Percentiles rank a stretch among this genome's conserved stretches.
phyloP scores from a whole-genome alignment of 73 alveolate species.

The Paramecium biaurelia region DNA sequence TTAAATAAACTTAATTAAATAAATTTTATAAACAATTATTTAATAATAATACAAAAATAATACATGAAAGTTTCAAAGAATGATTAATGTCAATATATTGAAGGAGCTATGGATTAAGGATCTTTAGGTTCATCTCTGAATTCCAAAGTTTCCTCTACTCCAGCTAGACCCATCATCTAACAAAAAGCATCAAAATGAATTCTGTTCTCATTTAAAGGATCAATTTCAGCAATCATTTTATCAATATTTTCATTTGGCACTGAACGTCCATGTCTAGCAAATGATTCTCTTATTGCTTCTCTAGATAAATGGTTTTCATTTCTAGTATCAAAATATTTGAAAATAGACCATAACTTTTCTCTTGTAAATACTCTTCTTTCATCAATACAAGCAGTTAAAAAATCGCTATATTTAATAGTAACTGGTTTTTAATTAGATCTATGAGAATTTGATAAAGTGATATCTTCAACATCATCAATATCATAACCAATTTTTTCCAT shows the following conservation, averaged over 20 bases:
- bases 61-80: background rate
- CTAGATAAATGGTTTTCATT: constrained; percentile 56
- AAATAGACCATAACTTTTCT: constrained; percentile 64
- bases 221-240: constrained; percentile 62
- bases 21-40: background rate
- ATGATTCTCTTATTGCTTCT: constrained; percentile 61
- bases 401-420: background rate
- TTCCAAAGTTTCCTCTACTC: background rate
- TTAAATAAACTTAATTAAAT: background rate
- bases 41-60: background rate
- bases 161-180: constrained; percentile 36
- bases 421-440: background rate
- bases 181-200: constrained; percentile 60
- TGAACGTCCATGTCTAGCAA: constrained; percentile 55
- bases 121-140: background rate
- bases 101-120: background rate
- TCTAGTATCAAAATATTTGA: constrained; percentile 63
- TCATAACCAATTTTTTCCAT: background rate
- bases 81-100: background rate
- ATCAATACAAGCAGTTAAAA: constrained; percentile 5
- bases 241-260: constrained; percentile 41
- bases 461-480: background rate
- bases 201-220: constrained; percentile 60
- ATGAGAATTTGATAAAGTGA: background rate
- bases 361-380: constrained; percentile 3